A percentile compares a stretch with the other conserved stretches of the same genome.
phyloP scores from a whole-genome alignment of 306 rosid species.

The Herpetospermum pedunculosum region DNA sequence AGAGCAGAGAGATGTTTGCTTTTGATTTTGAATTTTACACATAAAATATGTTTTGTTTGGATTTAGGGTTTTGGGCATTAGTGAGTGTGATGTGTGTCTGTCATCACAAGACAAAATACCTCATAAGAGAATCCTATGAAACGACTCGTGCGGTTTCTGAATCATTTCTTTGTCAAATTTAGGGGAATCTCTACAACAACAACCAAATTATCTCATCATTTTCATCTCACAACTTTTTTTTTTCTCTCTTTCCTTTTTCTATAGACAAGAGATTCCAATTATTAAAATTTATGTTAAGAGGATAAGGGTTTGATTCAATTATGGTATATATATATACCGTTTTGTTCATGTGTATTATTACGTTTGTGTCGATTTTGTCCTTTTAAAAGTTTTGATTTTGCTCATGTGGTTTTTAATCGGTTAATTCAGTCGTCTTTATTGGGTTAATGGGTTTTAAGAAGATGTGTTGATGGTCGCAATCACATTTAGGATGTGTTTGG shows the following conservation, averaged over 20 bases:
- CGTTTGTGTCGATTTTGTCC: not conserved
- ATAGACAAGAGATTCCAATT: too few species aligned
- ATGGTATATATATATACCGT: too few species aligned
- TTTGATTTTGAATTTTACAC: not conserved
- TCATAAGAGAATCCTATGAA: conserved; percentile 10
- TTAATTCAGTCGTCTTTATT: too few species aligned
- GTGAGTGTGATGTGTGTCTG: not conserved
- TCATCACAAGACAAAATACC: not conserved
- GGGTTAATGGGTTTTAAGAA: too few species aligned
- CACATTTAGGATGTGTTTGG: too few species aligned
- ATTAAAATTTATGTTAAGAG: too few species aligned
- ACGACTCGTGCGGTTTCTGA: conserved; percentile 11
- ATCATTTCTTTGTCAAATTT: not conserved
- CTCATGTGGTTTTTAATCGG: not conserved
- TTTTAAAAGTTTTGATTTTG: not conserved
- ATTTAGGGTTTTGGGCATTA: not conserved
- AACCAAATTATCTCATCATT: too few species aligned
- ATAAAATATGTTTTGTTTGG: not conserved
- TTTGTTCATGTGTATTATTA: too few species aligned
- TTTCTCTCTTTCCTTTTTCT: too few species aligned
- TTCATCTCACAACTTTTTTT: not conserved
- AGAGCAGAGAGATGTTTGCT: not conserved
- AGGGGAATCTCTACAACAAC: not conserved
- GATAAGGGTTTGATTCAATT: too few species aligned
- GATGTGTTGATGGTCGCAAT: too few species aligned